A percentile compares a stretch with the other conserved stretches of the same genome.
These are phyloP conservation scores for Coprinopsis marcescibilis DNA, from an alignment of 768 basidiomycete genomes.

Conservation along the genomic window DNA sequence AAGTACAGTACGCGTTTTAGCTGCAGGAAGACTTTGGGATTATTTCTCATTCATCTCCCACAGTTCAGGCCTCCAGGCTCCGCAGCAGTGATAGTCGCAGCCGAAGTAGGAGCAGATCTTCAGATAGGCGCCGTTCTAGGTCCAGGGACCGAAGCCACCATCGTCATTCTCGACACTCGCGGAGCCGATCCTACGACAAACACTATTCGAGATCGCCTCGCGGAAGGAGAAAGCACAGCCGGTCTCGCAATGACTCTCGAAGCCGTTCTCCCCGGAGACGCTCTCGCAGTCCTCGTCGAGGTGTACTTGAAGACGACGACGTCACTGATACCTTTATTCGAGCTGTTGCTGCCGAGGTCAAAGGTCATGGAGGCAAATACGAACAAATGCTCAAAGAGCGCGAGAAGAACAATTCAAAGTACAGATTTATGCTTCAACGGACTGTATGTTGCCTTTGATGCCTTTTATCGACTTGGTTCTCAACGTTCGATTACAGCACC, in stretches of 20 bases:
- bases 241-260: no score
- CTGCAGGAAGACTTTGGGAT: neutral
- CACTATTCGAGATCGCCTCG: slow-evolving; percentile 29
- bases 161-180: slow-evolving; percentile 39
- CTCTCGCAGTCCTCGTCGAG: slow-evolving; percentile 48
- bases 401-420: slow-evolving; percentile 79
- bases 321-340: slow-evolving; percentile 84
- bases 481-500: slow-evolving; percentile 43
- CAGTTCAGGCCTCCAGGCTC: slow-evolving; percentile 8
- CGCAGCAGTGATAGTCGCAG: slow-evolving; percentile 25
- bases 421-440: slow-evolving; percentile 61
- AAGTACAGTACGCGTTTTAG: slow-evolving; percentile 59
- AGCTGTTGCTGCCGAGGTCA: slow-evolving; percentile 81
- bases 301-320: slow-evolving; percentile 47
- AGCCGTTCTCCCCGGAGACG: slow-evolving; percentile 40
- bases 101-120: slow-evolving; percentile 34
- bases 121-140: slow-evolving; percentile 34
- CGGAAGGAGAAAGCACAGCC: slow-evolving; percentile 28
- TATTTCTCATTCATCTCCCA: neutral
- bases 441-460: slow-evolving; percentile 35
- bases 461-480: slow-evolving; percentile 2
- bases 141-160: slow-evolving; percentile 35
- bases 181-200: slow-evolving; percentile 38
- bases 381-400: slow-evolving; percentile 68
- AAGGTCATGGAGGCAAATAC: slow-evolving; percentile 72